Percentiles rank a stretch among this genome's conserved stretches.
These are phyloP conservation scores for Saitozyma podzolica DNA, from an alignment of 768 basidiomycete genomes.

Conservation along the genomic window DNA sequence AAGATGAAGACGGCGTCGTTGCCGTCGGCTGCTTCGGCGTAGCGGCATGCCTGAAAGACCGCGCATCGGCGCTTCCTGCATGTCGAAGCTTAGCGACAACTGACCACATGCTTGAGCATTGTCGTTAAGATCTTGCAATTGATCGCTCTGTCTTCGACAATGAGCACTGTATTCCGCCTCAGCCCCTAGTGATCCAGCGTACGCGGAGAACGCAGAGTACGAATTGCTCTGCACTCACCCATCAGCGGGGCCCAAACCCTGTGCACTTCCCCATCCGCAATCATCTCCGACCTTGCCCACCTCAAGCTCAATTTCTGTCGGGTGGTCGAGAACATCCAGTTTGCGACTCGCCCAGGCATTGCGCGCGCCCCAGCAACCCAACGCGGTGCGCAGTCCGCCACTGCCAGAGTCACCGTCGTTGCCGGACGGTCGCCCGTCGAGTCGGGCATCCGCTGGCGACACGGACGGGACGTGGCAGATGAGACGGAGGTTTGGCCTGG, in stretches of 20 bases:
- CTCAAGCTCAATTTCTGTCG: neutral
- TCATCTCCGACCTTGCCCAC: neutral
- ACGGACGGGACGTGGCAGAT: constrained; percentile 19
- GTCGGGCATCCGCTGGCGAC: neutral
- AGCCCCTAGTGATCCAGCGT: no score
- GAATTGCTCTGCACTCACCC: no score
- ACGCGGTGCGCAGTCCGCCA: constrained; percentile 6
- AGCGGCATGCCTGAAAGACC: no score
- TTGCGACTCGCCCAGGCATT: neutral
- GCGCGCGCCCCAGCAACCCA: neutral
- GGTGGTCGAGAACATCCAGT: no score
- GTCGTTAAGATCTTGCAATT: constrained; percentile 39
- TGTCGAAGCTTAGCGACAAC: no score
- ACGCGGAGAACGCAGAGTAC: no score
- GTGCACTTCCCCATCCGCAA: neutral
- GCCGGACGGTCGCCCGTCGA: constrained; percentile 27
- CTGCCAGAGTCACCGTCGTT: constrained; percentile 15
- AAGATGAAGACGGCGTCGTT: constrained; percentile 41
- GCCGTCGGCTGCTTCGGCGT: constrained; percentile 46
- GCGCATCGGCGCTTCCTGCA: no score
- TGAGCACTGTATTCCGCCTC: no score
- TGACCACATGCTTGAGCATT: constrained; percentile 23
- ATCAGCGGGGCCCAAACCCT: neutral
- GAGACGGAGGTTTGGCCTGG: constrained; percentile 26
- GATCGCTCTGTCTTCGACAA: constrained; percentile 49